Evolutionary conservation across 495 filamentous ascomycete genomes (phyloP), one percentile per base, ranked within the genome.

Genomic region (Thozetella sp.): DNA sequence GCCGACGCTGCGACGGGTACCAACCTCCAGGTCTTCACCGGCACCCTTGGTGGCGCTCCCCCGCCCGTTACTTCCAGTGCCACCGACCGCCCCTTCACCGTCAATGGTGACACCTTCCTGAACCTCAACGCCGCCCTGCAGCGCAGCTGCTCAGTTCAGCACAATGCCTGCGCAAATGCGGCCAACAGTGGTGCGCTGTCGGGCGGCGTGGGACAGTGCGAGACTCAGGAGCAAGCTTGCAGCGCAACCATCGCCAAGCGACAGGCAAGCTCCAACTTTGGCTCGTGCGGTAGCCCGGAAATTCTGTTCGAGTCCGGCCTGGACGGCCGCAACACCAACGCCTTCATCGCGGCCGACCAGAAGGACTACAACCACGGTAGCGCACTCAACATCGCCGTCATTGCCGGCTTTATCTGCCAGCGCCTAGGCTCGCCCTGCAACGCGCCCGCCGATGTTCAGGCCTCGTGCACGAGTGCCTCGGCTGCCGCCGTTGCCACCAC

Each of bases 361-460:
- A 57, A 46, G 2, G 67, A 70, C 53, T 84, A 80, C 69, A 69
- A 67, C 37, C 80, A 82, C 61, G 78, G 76, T 15, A 73, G 73
- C 3, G 74, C 76, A 9, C 63, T 76, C 19, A 77, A 76, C 26
- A 81, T 82, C 46, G 64, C 59, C 15, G 66, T 80, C 50, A 75
- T 79, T 27, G 71, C 68, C 3, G 53, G 58, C 53, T 76, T 81
- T 58, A 79, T 84, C 60, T 82, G 79, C 60, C 66, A 70, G 26
- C 76, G 76, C 48, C 63, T 83, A 9, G 53, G 46, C 1, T 74
- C 66, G 61, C 64, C 67, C 2, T 84, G 80, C 56, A 73, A 78
- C 55, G 78, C 77, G 24, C 60, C 66, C 10, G 69, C 68, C 40
- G 69, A 57, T 15, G 73, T 73, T 12, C 63, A 78, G 30, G 58